Percentiles rank a stretch among this genome's conserved stretches.
These are phyloP conservation scores for Scytalidium sp. DNA, from an alignment of 2,329 filamentous ascomycete genomes.

Conservation along the genomic window DNA sequence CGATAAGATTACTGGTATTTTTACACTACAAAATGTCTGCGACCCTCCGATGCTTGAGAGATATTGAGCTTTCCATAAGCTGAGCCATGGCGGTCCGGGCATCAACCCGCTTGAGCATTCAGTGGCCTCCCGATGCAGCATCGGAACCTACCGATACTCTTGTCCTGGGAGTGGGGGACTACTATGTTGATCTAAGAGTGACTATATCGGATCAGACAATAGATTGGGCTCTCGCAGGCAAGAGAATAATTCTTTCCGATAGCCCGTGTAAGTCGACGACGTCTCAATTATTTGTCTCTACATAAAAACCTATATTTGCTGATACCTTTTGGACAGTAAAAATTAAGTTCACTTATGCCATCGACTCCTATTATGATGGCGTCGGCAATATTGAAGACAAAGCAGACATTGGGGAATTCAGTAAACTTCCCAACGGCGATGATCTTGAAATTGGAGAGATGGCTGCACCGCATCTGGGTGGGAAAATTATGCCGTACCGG, in stretches of 20 bases:
- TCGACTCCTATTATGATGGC: constrained; percentile 34
- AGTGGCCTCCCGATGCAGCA: constrained; percentile 37
- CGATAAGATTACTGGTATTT: no score
- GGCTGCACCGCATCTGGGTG: constrained; percentile 32
- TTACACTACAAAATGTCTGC: no score
- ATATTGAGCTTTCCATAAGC: no score
- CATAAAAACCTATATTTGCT: background rate
- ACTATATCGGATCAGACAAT: constrained; percentile 30
- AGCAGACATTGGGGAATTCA: constrained; percentile 34
- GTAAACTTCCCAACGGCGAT: constrained; percentile 35
- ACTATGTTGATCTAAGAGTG: constrained; percentile 40
- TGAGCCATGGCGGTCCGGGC: constrained; percentile 17
- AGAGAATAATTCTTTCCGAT: constrained; percentile 32
- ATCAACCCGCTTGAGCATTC: constrained; percentile 39
- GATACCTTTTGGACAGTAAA: background rate
- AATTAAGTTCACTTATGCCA: constrained; percentile 8
- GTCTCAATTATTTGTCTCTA: background rate
- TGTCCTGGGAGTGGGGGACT: constrained; percentile 37
- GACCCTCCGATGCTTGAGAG: no score
- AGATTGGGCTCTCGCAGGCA: constrained; percentile 41
- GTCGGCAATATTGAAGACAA: background rate
- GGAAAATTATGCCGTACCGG: constrained; percentile 22
- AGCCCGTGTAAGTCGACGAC: constrained; percentile 29
- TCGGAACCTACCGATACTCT: constrained; percentile 41
- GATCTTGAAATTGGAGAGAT: constrained; percentile 36